Evolutionary conservation across 2,329 filamentous ascomycete genomes (phyloP).

Genomic region (Fusarium ambrosium): DNA sequence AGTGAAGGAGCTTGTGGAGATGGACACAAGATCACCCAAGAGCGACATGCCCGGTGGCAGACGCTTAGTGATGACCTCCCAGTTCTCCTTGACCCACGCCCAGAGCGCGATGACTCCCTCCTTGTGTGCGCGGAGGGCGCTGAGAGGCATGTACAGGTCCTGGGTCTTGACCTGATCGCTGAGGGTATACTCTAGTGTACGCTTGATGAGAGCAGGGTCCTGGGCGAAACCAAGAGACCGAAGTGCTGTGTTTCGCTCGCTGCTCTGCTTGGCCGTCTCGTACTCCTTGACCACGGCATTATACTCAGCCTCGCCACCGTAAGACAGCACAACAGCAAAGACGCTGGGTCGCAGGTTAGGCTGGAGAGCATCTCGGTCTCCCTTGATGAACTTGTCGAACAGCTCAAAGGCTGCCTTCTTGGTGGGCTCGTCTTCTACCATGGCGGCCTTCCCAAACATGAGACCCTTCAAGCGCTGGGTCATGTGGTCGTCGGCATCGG

Average conservation of each 20-base stretch:
- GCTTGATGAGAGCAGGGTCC: slow-evolving; percentile 83
- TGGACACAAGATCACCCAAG: slow-evolving; percentile 85
- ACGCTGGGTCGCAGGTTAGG: slow-evolving; percentile 91
- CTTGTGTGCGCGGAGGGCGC: slow-evolving; percentile 81
- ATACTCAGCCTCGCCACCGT: slow-evolving; percentile 76
- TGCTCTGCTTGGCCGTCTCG: slow-evolving; percentile 71
- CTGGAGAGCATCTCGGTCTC: slow-evolving; percentile 86
- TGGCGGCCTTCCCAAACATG: slow-evolving; percentile 86
- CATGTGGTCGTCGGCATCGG: slow-evolving; percentile 86
- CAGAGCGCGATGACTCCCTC: slow-evolving; percentile 86
- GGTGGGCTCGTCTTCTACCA: slow-evolving; percentile 83
- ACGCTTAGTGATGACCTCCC: slow-evolving; percentile 85
- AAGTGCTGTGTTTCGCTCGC: slow-evolving; percentile 93
- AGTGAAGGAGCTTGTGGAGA: slow-evolving; percentile 86
- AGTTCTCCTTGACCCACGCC: slow-evolving; percentile 87
- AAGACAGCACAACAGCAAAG: slow-evolving; percentile 85
- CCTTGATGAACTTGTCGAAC: slow-evolving; percentile 86
- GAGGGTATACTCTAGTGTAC: slow-evolving; percentile 81
- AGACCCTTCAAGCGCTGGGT: slow-evolving; percentile 95
- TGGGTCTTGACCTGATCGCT: slow-evolving; percentile 91
- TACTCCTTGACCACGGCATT: slow-evolving; percentile 48
- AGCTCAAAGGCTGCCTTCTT: slow-evolving; percentile 88
- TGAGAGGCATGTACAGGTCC: slow-evolving; percentile 91
- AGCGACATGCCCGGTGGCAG: slow-evolving; percentile 90
- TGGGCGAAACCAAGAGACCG: slow-evolving; percentile 85